Base-by-base conservation (phyloP, 2,329 filamentous ascomycete species). In the Paraphoma sp. region DNA sequence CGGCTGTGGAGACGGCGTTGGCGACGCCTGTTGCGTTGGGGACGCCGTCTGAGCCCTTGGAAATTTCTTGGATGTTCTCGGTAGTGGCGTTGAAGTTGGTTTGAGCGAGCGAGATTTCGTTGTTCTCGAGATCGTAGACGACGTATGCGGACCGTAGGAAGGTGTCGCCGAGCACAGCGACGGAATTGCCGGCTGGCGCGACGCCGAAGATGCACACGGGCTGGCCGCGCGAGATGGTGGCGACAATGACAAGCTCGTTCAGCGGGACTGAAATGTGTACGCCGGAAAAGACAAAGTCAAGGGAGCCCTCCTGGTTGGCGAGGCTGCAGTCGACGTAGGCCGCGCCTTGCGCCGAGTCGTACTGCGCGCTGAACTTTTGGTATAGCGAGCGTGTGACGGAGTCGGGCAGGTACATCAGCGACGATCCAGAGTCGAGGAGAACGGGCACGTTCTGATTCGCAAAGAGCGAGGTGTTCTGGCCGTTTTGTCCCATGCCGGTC, bases 341-440 rank as follows among this genome's bases (percentile, higher is more conserved):
- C 6, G 76, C 76, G 30, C 77, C 77, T 60, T 79, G 71, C 3
- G 62, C 53, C 0, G 65, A 56, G 63, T 79, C 74, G 70, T 81
- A 83, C 16, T 70, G 62, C 4, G 80, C 81, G 51, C 74, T 69
- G 62, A 77, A 75, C 16, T 71, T 62, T 29, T 65, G 56, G 74
- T 79, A 83, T 49, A 83, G 76, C 6, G 63, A 63, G 6, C 71
- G 60, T 4, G 84, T 83, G 44, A 92, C 74, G 49, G 86, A 81
- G 55, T 85, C 80, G 1, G 90, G 90, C 0, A 93, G 78, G 68
- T 90, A 91, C 62, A 83, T 88, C 57, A 91, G 79, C 3, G 87
- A 90, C n/a, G 87, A 90, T 38, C 90, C 90, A 1, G 89, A 91
- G 75, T 93, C 90, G 36, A 93, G 83, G 4, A 93, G 82, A 2